Base-by-base conservation (phyloP, 75 land plant species). In the Chamaecyparis obtusa region DNA sequence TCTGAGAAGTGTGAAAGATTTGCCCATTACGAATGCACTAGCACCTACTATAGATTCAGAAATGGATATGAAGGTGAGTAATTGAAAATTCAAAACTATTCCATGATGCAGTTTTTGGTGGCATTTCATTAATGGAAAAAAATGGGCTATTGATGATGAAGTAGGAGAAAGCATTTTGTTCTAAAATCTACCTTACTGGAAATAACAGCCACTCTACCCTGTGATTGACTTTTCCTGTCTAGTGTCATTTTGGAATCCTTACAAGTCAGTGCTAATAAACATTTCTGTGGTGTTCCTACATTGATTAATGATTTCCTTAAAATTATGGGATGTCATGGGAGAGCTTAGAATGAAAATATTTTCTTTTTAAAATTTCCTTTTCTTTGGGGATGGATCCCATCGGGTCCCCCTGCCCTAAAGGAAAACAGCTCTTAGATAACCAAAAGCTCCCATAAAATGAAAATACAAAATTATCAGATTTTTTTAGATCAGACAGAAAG, bases 1-100 rank as follows among this genome's bases (percentile, higher is more conserved):
- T 82, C 89, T 97, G 78, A 89, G 91, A 56, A 87, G 84, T 15
- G 74, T 97, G 75, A 93, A 91, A 79, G 98, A 97, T 60, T 88
- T 98, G 72, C 94, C 99, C n/a, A 90, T 98, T 64, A 46, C 92
- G n/a, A 90, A 92, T 86, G 92, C 90, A 39, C 75, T 89, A 9
- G 37, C 83, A n/a, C 94, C 94, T 3, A 33, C 44, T 32, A 76
- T 94, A 17, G 92, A 90, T 90, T 89, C 92, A 16, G 92, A 94
- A 49, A 91, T 87, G 14, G 88, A 75, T 71, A 94, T 92, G 80
- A 91, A 91, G 88, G 95, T 92, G 51, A 85, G 84, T 7, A 44
- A 37, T 81, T 43, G n/a, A 81, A 81, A 81, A 81, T 24, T 16
- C n/a, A 13, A 76, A 9, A 36, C 35, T 16, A 10, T 36, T 36